A percentile compares a stretch with the other conserved stretches of the same genome.
phyloP scores from a whole-genome alignment of 352 stramenopile species.

The Aphanomyces astaci region DNA sequence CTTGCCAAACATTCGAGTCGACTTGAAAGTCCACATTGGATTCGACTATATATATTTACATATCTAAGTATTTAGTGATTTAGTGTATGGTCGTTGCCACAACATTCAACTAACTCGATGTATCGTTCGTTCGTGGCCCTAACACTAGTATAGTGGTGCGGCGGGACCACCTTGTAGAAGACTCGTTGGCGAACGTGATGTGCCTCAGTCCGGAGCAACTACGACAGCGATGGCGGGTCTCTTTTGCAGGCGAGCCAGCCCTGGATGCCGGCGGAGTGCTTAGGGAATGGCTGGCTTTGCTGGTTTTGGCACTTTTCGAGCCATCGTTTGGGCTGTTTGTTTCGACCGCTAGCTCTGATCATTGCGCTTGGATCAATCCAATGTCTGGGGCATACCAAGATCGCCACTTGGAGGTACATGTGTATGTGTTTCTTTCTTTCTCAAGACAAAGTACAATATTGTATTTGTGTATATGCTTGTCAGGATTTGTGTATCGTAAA shows the following conservation, averaged over 20 bases:
- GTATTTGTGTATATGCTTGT: too few species aligned
- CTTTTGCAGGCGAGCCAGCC: slow-evolving; percentile 77
- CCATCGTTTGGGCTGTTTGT: slow-evolving; percentile 76
- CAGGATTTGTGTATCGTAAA: too few species aligned
- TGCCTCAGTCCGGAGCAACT: slow-evolving; percentile 78
- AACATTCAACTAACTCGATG: too few species aligned
- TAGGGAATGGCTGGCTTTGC: slow-evolving; percentile 85
- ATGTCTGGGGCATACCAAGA: slow-evolving; percentile 75
- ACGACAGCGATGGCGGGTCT: slow-evolving; percentile 68
- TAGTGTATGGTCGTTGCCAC: too few species aligned
- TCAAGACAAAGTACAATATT: too few species aligned
- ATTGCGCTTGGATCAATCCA: slow-evolving; percentile 61
- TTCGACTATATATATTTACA: too few species aligned
- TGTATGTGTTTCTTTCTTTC: too few species aligned
- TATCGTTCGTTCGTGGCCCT: too few species aligned
- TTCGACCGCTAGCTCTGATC: slow-evolving; percentile 66
- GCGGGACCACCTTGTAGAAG: slow-evolving; percentile 72
- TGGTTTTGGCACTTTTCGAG: slow-evolving; percentile 78
- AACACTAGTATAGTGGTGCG: slow-evolving; percentile 33
- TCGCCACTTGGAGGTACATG: slow-evolving; percentile 38
- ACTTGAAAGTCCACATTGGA: too few species aligned
- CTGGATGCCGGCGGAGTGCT: slow-evolving; percentile 84
- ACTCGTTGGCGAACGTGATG: slow-evolving; percentile 73
- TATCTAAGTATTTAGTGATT: too few species aligned
- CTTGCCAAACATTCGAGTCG: too few species aligned